These are phyloP conservation scores for Xanthoconium separans DNA, from an alignment of 1,284 basidiomycete species.

Conservation along the genomic window DNA sequence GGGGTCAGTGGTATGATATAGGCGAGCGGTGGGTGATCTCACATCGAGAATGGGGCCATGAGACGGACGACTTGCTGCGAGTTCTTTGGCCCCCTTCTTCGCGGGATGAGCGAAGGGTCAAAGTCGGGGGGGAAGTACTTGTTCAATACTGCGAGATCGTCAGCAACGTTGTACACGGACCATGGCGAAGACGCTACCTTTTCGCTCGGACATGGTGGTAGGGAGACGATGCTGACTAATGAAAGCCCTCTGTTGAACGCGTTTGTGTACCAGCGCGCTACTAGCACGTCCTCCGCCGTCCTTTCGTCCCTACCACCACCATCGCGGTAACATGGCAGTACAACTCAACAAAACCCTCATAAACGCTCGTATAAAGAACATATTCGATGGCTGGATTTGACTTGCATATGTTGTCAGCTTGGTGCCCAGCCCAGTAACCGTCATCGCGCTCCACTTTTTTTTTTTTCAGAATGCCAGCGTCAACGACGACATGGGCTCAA, in stretches of 20 bases:
- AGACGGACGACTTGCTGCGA: conserved; percentile 95
- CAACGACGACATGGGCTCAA: conserved; percentile 67
- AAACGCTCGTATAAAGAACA: conserved; percentile 60
- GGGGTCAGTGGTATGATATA: conserved; percentile 2
- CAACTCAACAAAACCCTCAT: conserved; percentile 62
- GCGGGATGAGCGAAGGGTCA: conserved; percentile 94
- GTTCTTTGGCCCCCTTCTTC: conserved; percentile 87
- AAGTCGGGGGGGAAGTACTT: conserved; percentile 95
- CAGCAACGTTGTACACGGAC: conserved; percentile 1
- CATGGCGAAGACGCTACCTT: conserved; percentile 46
- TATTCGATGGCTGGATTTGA: conserved; percentile 77
- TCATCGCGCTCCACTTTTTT: background rate
- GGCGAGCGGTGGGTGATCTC: conserved; percentile 18
- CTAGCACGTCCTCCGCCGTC: conserved; percentile 6
- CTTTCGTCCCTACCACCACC: background rate
- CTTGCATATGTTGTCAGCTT: conserved; percentile 44
- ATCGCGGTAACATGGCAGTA: conserved; percentile 39
- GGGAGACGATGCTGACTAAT: conserved; percentile 29
- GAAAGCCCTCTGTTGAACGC: conserved; percentile 21
- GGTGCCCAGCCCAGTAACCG: conserved; percentile 3
- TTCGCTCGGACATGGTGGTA: conserved; percentile 81
- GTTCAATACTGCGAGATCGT: conserved; percentile 66
- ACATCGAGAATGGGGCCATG: conserved; percentile 99
- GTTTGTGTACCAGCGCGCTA: conserved; percentile 30
- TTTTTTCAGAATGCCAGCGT: conserved; percentile 51